Evolutionary conservation across 2,329 filamentous ascomycete genomes (phyloP).

Genomic region (Cercospora sp.): DNA sequence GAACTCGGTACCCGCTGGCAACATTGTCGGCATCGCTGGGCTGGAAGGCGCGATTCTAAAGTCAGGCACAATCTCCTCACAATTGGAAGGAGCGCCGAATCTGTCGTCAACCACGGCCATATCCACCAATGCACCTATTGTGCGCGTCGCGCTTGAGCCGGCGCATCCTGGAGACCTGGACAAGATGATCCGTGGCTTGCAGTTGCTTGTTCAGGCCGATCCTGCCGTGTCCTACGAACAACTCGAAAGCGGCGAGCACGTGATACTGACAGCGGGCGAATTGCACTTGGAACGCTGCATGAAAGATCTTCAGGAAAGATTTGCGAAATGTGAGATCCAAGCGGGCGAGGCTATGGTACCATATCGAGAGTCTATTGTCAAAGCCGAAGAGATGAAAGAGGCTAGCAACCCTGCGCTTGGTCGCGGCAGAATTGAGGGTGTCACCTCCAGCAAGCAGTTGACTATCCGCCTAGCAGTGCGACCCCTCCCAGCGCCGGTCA

Average conservation of each 20-base stretch:
- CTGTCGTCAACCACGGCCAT: constrained; percentile 79
- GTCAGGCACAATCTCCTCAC: constrained; percentile 88
- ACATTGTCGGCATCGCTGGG: constrained; percentile 91
- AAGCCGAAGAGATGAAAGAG: constrained; percentile 84
- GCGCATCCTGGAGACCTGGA: constrained; percentile 85
- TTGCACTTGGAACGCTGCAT: constrained; percentile 90
- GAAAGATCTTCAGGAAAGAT: constrained; percentile 88
- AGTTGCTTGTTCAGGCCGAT: constrained; percentile 87
- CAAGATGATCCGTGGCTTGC: constrained; percentile 89
- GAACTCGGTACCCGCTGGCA: constrained; percentile 82
- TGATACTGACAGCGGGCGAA: constrained; percentile 90
- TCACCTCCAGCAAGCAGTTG: constrained; percentile 83
- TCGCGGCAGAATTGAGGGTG: constrained; percentile 72
- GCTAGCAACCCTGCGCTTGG: constrained; percentile 83
- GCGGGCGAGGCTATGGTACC: constrained; percentile 92
- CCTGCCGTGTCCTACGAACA: constrained; percentile 96
- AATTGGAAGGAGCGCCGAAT: constrained; percentile 82
- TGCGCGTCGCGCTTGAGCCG: constrained; percentile 92
- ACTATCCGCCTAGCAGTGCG: constrained; percentile 73
- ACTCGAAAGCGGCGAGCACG: constrained; percentile 88
- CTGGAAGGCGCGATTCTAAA: constrained; percentile 93
- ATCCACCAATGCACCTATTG: constrained; percentile 74
- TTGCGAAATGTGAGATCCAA: constrained; percentile 91
- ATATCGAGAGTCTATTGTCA: constrained; percentile 86
- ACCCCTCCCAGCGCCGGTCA: constrained; percentile 75